Evolutionary conservation across 164 flowering plant species (phyloP).

Genomic region (Litsea cubeba): DNA sequence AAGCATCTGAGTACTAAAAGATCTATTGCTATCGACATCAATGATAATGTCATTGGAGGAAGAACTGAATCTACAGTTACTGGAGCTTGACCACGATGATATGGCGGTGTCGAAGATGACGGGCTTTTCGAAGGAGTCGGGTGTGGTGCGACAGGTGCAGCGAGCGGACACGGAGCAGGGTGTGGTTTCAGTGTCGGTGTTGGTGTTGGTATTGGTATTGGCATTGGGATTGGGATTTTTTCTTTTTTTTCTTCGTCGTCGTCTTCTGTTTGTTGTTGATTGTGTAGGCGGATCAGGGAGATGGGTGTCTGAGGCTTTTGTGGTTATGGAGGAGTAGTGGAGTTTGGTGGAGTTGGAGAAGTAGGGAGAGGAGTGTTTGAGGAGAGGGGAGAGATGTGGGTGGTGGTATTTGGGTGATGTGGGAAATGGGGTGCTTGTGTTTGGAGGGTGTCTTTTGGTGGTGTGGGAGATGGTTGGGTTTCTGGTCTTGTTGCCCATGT

Average conservation of each 20-base stretch:
- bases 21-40: slow-evolving; percentile 23
- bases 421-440: neutral
- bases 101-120: neutral
- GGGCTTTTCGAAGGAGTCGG: slow-evolving; percentile 12
- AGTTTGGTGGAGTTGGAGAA: slow-evolving; percentile 30
- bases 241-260: slow-evolving; percentile 8
- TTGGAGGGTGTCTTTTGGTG: slow-evolving; percentile 20
- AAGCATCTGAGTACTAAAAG: neutral
- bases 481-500: slow-evolving; percentile 28
- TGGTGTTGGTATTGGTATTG: too few species aligned
- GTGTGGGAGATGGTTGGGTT: slow-evolving; percentile 5
- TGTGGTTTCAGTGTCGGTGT: slow-evolving; percentile 23
- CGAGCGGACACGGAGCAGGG: slow-evolving; percentile 23
- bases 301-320: slow-evolving; percentile 21
- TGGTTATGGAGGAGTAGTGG: slow-evolving; percentile 17
- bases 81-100: slow-evolving; percentile 23
- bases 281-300: slow-evolving; percentile 36
- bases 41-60: slow-evolving; percentile 42
- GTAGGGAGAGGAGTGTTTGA: slow-evolving; percentile 57
- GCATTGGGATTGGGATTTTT: slow-evolving; percentile 24
- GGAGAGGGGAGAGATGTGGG: slow-evolving; percentile 14
- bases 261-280: slow-evolving; percentile 21
- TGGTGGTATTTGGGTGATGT: neutral
- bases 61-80: slow-evolving; percentile 28
- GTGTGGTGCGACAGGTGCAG: slow-evolving; percentile 19